Conservation (phyloP, 2,329 filamentous ascomycete species). For the Pezicula radicicola region DNA sequence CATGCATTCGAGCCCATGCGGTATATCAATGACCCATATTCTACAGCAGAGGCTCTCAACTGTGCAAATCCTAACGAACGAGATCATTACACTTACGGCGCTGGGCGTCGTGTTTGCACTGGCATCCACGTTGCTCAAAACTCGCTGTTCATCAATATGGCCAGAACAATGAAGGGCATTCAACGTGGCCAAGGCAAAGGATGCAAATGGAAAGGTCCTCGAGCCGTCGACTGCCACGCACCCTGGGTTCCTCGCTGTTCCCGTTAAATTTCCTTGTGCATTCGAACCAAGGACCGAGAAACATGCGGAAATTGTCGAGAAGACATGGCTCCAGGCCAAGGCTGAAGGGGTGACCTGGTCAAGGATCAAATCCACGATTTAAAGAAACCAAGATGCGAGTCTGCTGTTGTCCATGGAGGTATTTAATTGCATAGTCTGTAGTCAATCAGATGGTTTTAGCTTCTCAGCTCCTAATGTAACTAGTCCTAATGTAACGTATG, state of each 20-base stretch:
- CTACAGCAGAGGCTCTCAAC: conserved; percentile 11
- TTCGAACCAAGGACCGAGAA: conserved; percentile 24
- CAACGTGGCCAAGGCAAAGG: conserved; percentile 19
- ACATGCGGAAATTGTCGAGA: conserved; percentile 29
- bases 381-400: no score
- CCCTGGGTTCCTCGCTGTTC: conserved; percentile 28
- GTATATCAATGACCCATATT: background rate
- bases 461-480: no score
- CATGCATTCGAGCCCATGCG: background rate
- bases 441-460: no score
- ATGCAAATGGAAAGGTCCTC: conserved; percentile 11
- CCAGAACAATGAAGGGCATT: conserved; percentile 30
- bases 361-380: no score
- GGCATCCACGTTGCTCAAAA: conserved; percentile 31
- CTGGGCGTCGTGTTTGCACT: conserved; percentile 29
- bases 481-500: no score
- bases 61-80: conserved; percentile 22
- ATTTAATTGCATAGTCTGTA: no score
- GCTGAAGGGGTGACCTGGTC: no score
- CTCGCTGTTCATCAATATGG: conserved; percentile 26
- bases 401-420: no score
- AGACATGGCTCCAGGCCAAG: no score
- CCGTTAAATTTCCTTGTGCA: conserved; percentile 28
- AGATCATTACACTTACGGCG: conserved; percentile 28
- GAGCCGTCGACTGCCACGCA: conserved; percentile 19